A percentile compares a stretch with the other conserved stretches of the same genome.
These are phyloP conservation scores for Amanita jacksonii DNA, from an alignment of 768 basidiomycete species.

Conservation along the genomic window DNA sequence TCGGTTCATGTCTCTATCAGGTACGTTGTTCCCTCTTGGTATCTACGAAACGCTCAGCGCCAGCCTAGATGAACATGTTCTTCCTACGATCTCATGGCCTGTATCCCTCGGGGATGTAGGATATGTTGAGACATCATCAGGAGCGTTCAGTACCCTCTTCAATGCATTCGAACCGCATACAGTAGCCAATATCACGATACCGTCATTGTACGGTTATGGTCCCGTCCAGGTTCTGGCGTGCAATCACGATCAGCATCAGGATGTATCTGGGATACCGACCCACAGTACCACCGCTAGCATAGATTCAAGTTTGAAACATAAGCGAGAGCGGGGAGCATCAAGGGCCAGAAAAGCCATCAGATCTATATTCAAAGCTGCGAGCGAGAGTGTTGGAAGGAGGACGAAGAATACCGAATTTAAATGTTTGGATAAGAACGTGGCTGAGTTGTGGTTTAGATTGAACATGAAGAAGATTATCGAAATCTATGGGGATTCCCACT, in stretches of 20 bases:
- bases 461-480: not conserved
- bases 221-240: constrained; percentile 1
- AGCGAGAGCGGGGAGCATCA: not conserved
- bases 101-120: constrained; percentile 6
- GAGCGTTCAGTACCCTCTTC: constrained; percentile 4
- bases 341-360: not conserved
- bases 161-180: constrained; percentile 5
- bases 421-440: not conserved
- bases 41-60: not conserved
- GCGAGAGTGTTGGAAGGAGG: not conserved
- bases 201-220: constrained; percentile 5
- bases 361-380: not conserved
- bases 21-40: not conserved
- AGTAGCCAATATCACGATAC: not conserved
- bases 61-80: not conserved
- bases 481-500: not conserved
- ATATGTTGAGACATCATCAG: not conserved
- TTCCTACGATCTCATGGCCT: not conserved
- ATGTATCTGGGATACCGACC: not conserved
- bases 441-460: constrained; percentile 3
- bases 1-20: not conserved
- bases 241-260: not conserved
- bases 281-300: not conserved
- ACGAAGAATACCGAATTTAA: constrained; percentile 1
- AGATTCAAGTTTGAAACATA: not conserved